Base-by-base conservation (phyloP, 2,329 filamentous ascomycete species). In the Fusarium hainanense region DNA sequence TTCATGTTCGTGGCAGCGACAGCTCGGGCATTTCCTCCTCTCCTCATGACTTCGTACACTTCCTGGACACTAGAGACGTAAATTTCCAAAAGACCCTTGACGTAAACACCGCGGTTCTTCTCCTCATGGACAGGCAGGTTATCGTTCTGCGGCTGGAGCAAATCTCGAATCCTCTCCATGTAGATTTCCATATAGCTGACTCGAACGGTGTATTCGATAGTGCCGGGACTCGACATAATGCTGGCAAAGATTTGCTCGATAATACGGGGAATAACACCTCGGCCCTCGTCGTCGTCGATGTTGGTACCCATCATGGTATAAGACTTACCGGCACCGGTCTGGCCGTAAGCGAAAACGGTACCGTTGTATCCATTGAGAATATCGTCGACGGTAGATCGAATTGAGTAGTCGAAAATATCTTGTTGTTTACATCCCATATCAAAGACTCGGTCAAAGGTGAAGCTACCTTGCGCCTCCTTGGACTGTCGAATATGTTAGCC, bases 111-210 rank as follows among this genome's bases (percentile, higher is more conserved):
- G 65, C 93, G 88, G 78, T 92, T 96, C 87, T 98, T 97, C 82
- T 98, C 96, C 77, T 99, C 96, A 82, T 98, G 96, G n/a, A 98
- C 91, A 1, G 95, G 94, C 54, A 99, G 85, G 78, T 98, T 98
- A 83, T 98, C 95, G 81, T 98, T 97, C 65, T 94, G 92, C 13
- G 96, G 96, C 25, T 92, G 90, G 69, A 99, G 84, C 76, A 99
- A 83, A 89, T 99, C 96, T 76, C 95, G 90, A 79, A 99, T 98
- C 74, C 92, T 90, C 84, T 99, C 96, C 96, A 98, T 99, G 85
- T 99, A 99, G 71, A 99, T 98, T 82, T 99, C 96, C 94, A 99
- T 98, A 82, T 98, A 98, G 81, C 94, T 97, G 77, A 98, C 95
- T 59, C 94, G 90, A 55, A 99, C 95, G n/a, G 94, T 98, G 81